Evolutionary conservation across 2,329 filamentous ascomycete genomes (phyloP), one percentile per base, ranked within the genome.

Genomic region (Cladophialophora carrionii): DNA sequence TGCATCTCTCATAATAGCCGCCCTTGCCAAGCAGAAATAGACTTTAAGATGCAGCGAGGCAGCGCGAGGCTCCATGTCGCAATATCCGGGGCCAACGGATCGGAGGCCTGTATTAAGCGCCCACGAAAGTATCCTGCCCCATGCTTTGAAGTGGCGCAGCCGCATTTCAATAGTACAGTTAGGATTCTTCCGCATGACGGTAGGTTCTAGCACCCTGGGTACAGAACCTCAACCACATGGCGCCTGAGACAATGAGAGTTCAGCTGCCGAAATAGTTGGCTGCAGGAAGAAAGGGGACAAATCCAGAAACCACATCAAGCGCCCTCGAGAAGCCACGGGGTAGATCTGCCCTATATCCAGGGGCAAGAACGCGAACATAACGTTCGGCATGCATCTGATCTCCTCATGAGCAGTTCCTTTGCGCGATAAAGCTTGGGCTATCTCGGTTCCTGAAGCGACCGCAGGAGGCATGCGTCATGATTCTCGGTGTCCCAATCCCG

Each of bases 21-120:
- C 57, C n/a, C n/a, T 22, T 26, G 57, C 57, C 49, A 60, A 53
- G 48, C 46, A 22, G 51, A 48, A 49, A 62, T 48, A 48, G 52
- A 41, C 5, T 53, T 46, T 7, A 24, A 10, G 8, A 24, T 17
- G 31, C 14, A 43, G 6, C 32, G n/a, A 43, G 2, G 9, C 41
- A 32, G 14, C 20, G 20, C 43, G 34, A 57, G 53, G 53, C 61
- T 58, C 20, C 61, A 49, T 54, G 52, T 53, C 59, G 52, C 59
- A 54, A 61, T 61, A 31, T 54, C 34, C 6, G 49, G 34, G 52
- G 59, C 59, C 26, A 24, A 55, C 17, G 20, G 14, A 43, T 22
- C 10, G 54, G 37, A 20, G 34, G 29, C 22, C 41, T 54, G 17
- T 22, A 37, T 1, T 34, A 61, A 61, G 59, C 52, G 57, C 57